Base-by-base conservation (phyloP, 805 yeast species). In the Metschnikowia picachoensis region DNA sequence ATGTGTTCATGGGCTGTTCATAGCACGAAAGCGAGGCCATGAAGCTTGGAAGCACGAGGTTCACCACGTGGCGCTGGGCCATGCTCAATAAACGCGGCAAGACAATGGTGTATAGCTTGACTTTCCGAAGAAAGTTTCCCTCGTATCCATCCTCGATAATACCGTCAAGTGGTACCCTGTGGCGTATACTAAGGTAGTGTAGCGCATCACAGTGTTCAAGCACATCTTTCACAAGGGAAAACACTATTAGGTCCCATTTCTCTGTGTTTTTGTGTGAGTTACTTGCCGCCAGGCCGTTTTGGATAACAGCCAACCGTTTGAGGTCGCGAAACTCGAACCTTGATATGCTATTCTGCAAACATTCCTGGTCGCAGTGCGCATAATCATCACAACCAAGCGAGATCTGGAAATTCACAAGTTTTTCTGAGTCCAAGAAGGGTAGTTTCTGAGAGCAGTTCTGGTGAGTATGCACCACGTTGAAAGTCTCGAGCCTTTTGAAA, bases 101-200 rank as follows among this genome's bases (percentile, higher is more conserved):
- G 0, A 74, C 64, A 0, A 64, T 60, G 20, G 72, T 71, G 54
- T 74, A 83, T 11, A 85, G 56, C 28, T 68, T 72, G 43, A 78
- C 69, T 55, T 89, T 73, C 49, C 89, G 74, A 7, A 77, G 59
- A 53, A 80, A 84, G 54, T 86, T 85, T 0, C 95, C 95, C 57
- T 85, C 92, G 35, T 82, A 76, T 2, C 88, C 87, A 60, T 84
- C 86, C 14, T 62, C 67, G 12, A 82, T 73, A 16, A 40, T 39
- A 2, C 58, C 59, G 57, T 78, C 78, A 2, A 60, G 32, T 2
- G 87, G 86, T 3, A 85, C 78, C 27, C 68, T 69, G 60, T 85
- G 90, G 15, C 74, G 68, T n/a, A 85, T 68, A 9, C 77, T 66
- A 15, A 85, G 60, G 39, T 61, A 71, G 30, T 49, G 46, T 28